These are phyloP conservation scores for Leptographium flavum DNA, from an alignment of 2,329 filamentous ascomycete species.

Conservation along the genomic window DNA sequence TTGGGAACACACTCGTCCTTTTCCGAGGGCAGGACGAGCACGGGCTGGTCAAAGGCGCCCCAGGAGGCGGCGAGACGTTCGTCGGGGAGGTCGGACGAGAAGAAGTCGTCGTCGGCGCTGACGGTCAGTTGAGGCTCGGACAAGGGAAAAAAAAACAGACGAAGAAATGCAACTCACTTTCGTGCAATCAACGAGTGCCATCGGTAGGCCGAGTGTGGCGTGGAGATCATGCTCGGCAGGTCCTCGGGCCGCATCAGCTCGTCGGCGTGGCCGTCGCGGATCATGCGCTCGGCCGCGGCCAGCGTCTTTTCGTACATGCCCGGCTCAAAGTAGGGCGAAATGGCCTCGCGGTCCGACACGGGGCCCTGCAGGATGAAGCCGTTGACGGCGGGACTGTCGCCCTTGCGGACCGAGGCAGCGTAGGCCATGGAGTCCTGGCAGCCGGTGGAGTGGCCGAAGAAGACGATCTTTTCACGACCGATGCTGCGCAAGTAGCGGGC, in stretches of 20 bases:
- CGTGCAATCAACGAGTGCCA: slow-evolving; percentile 33
- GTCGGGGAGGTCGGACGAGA: slow-evolving; percentile 60
- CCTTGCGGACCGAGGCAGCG: slow-evolving; percentile 25
- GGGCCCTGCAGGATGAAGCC: slow-evolving; percentile 71
- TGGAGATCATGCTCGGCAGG: slow-evolving; percentile 25
- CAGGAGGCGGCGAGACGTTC: slow-evolving; percentile 49
- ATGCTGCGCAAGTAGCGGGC: slow-evolving; percentile 38
- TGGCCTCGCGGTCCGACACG: slow-evolving; percentile 60
- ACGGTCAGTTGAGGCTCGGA: neutral
- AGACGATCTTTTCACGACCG: slow-evolving; percentile 34
- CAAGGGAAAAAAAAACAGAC: neutral
- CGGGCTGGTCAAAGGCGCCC: slow-evolving; percentile 41
- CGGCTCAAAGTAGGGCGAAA: slow-evolving; percentile 29
- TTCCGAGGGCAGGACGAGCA: slow-evolving; percentile 51
- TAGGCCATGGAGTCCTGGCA: slow-evolving; percentile 48
- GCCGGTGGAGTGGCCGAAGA: slow-evolving; percentile 46
- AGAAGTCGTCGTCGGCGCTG: slow-evolving; percentile 71
- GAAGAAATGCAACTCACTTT: slow-evolving; percentile 26
- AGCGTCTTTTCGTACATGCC: slow-evolving; percentile 30
- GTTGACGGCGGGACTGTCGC: slow-evolving; percentile 40
- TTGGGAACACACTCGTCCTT: slow-evolving; percentile 51
- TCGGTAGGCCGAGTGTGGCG: slow-evolving; percentile 37
- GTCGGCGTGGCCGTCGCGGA: slow-evolving; percentile 35
- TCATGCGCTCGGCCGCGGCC: slow-evolving; percentile 36
- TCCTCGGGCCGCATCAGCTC: slow-evolving; percentile 38